Base-by-base conservation (phyloP, 192 early-diverging fungal species). In the Phycomyces blakesleeanus region DNA sequence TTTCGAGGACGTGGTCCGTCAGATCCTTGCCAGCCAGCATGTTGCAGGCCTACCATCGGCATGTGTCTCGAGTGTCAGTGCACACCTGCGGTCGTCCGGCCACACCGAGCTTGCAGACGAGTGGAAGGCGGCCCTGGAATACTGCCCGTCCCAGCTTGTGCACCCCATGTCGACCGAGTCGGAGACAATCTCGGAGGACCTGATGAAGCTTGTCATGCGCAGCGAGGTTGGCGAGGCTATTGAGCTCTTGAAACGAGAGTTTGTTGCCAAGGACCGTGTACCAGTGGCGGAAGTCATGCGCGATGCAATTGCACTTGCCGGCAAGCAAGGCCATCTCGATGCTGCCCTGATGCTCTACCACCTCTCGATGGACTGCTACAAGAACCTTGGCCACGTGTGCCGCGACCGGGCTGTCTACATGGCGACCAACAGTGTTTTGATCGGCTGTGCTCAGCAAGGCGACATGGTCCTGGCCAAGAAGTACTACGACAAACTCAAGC, bases 401-500 rank as follows among this genome's bases (percentile, higher is more conserved):
- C 68, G 65, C n/a, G 56, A 72, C 37, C 72, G 68, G 24, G 79
- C 76, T 22, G 57, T 77, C 3, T 78, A 79, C 37, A 57, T 63
- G 47, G 21, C 62, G 3, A 65, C 63, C 26, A 83, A 83, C 58
- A 77, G 76, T 50, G 71, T 83, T 40, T 44, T 83, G 3, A 76
- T 78, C 40, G 78, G 69, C 2, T 78, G 78, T 51, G 81, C 81
- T 22, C 78, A 79, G 12, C 56, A 74, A 38, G 78, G 78, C 10
- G 74, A 83, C 34, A 79, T 83, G 77, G 51, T 57, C 1, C 51
- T 65, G 1, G 81, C 81, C 61, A 83, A 83, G 56, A 75, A 71
- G 56, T 80, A 83, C 20, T 81, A 85, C 55, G 68, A 82, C 49
- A 63, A 79, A 34, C 76, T 84, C 56, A 59, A 79, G 26, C 15